phyloP scores from a whole-genome alignment of 345 rosid species.

The Psidium guajava region DNA sequence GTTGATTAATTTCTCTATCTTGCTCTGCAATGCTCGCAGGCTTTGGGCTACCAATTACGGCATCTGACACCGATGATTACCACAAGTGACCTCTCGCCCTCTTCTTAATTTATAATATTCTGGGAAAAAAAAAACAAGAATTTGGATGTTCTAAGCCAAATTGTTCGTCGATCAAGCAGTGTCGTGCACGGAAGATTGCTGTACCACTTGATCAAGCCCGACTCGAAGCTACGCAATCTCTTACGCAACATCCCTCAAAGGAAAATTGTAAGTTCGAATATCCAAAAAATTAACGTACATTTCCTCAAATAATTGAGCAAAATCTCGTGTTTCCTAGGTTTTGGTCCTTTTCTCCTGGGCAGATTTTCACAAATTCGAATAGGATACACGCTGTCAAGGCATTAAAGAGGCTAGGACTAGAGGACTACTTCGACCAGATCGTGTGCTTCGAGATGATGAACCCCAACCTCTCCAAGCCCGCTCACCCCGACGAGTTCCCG shows the following conservation, averaged over 20 bases:
- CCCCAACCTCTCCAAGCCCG: too few relatives aligned
- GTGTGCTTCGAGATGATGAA: too few relatives aligned
- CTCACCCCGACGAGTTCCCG: too few relatives aligned
- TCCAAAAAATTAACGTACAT: neutral
- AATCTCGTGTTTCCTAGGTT: neutral
- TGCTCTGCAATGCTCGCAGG: constrained; percentile 22
- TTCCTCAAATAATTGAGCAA: neutral
- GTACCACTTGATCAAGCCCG: too few relatives aligned
- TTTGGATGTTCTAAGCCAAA: too few relatives aligned
- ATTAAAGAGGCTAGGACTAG: constrained; percentile 20
- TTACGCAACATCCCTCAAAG: too few relatives aligned
- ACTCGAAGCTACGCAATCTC: too few relatives aligned
- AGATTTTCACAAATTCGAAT: constrained; percentile 91
- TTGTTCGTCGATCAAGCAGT: too few relatives aligned
- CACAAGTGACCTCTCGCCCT: constrained; percentile 36
- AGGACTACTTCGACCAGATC: too few relatives aligned
- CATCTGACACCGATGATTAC: constrained; percentile 66
- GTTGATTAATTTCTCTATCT: neutral
- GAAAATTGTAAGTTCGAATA: constrained; percentile 45
- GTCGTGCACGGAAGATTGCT: too few relatives aligned
- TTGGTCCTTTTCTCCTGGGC: neutral
- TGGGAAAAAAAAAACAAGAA: neutral
- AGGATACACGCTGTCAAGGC: constrained; percentile 51
- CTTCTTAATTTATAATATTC: neutral
- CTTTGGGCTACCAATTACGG: constrained; percentile 38